A percentile compares a stretch with the other conserved stretches of the same genome.
These are phyloP conservation scores for Pseudocercospora musae DNA, from an alignment of 2,329 filamentous ascomycete genomes.

Conservation along the genomic window DNA sequence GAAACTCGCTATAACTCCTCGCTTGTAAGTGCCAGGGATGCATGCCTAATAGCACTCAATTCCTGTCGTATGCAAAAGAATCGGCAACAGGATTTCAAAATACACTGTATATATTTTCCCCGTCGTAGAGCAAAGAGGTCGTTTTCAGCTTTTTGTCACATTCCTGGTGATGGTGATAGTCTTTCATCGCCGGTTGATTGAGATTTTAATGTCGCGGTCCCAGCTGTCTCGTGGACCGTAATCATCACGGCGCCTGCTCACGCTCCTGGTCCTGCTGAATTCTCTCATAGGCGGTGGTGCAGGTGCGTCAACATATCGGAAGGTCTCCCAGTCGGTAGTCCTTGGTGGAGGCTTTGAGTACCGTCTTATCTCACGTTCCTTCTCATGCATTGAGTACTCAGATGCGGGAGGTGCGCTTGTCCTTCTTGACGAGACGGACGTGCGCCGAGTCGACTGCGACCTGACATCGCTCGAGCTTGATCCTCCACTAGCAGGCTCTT, in stretches of 20 bases:
- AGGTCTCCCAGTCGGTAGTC: conserved; percentile 46
- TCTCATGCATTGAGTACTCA: conserved; percentile 44
- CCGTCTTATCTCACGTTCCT: conserved; percentile 43
- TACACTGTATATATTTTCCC: neutral
- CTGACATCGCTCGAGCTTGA: conserved; percentile 12
- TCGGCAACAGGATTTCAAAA: neutral
- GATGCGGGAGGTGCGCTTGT: conserved; percentile 18
- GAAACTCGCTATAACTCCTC: neutral
- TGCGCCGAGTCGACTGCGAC: conserved; percentile 10
- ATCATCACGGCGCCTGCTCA: conserved; percentile 21
- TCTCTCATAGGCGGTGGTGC: conserved; percentile 14
- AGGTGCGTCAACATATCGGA: conserved; percentile 44
- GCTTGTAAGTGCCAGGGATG: neutral
- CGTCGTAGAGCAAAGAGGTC: neutral
- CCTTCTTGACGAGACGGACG: neutral
- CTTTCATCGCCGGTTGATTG: conserved; percentile 9
- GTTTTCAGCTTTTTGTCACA: neutral
- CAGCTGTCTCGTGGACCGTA: conserved; percentile 10
- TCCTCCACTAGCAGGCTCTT: conserved; percentile 16
- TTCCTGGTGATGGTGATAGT: too few species aligned
- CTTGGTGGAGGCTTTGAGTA: conserved; percentile 28
- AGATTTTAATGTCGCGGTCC: conserved; percentile 12
- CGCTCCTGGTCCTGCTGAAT: conserved; percentile 24
- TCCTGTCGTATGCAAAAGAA: neutral
- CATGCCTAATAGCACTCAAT: conserved; percentile 2